Percentiles rank a stretch among this genome's conserved stretches.
Evolutionary conservation across 768 basidiomycete species (phyloP).

Genomic region (Pleurotus pulmonarius): DNA sequence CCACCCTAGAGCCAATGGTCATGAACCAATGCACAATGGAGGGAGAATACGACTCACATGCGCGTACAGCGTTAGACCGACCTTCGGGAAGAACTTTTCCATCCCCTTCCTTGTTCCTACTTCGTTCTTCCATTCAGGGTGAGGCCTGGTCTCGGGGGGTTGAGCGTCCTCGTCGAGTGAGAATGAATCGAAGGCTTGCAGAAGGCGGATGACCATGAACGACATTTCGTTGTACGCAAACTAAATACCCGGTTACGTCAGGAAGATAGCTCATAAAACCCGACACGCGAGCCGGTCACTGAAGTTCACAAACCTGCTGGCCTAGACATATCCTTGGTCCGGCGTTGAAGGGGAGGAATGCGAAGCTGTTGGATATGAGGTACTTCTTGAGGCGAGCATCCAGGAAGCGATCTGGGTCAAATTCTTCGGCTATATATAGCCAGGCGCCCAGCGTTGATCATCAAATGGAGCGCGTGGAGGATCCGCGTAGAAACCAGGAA

Average conservation of each 20-base stretch:
- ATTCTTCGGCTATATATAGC: constrained; percentile 45
- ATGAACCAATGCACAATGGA: background rate
- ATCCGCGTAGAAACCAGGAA: background rate
- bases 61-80: constrained; percentile 52
- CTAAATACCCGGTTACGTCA: constrained; percentile 3
- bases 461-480: background rate
- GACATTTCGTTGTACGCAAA: constrained; percentile 39
- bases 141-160: constrained; percentile 42
- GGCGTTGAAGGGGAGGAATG: constrained; percentile 67
- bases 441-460: no score
- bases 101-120: constrained; percentile 41
- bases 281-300: no score
- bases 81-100: constrained; percentile 50
- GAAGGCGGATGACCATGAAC: constrained; percentile 57
- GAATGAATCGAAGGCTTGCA: constrained; percentile 55
- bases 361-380: constrained; percentile 59
- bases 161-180: constrained; percentile 42
- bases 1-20: constrained; percentile 35
- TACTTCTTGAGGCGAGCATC: constrained; percentile 62
- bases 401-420: constrained; percentile 71
- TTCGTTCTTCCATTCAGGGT: constrained; percentile 38
- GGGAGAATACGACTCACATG: constrained; percentile 26
- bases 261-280: no score
- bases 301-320: constrained; percentile 53
- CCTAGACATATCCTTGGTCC: constrained; percentile 59